Conservation (phyloP, 495 filamentous ascomycete species). For the Staphylotrichum longicolle region DNA sequence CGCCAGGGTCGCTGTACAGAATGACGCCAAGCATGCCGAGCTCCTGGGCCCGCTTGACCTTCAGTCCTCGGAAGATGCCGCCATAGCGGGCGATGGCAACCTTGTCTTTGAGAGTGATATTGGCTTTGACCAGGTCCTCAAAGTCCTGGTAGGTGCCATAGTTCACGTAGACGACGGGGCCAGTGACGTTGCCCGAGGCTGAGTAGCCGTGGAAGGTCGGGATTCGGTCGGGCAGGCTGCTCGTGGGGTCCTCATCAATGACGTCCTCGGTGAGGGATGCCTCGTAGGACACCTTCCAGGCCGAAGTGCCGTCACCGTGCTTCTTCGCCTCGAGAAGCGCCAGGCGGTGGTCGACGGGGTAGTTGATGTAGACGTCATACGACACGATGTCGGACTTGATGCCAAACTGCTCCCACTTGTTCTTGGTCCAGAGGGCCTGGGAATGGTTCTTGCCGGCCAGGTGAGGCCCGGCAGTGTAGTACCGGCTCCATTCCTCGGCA, state of each 20-base stretch:
- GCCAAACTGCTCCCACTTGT: slow-evolving; percentile 83
- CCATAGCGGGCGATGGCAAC: slow-evolving; percentile 88
- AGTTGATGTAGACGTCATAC: slow-evolving; percentile 92
- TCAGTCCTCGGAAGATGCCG: slow-evolving; percentile 81
- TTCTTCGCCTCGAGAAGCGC: slow-evolving; percentile 71
- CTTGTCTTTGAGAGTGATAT: slow-evolving; percentile 75
- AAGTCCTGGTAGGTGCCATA: slow-evolving; percentile 85
- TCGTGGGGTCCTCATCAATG: slow-evolving; percentile 80
- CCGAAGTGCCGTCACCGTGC: slow-evolving; percentile 26
- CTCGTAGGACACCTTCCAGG: slow-evolving; percentile 69
- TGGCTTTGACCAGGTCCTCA: slow-evolving; percentile 74
- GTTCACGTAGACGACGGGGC: slow-evolving; percentile 74
- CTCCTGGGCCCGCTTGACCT: slow-evolving; percentile 89
- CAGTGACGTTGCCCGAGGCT: slow-evolving; percentile 86
- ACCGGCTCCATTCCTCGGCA: slow-evolving; percentile 78
- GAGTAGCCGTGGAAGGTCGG: slow-evolving; percentile 97
- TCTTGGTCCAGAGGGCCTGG: slow-evolving; percentile 82
- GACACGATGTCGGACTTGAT: slow-evolving; percentile 67
- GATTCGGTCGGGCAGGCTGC: slow-evolving; percentile 65
- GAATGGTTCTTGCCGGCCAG: slow-evolving; percentile 84
- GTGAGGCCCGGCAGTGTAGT: slow-evolving; percentile 88
- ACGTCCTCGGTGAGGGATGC: slow-evolving; percentile 82
- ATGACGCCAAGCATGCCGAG: slow-evolving; percentile 85
- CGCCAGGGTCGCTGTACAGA: slow-evolving; percentile 84
- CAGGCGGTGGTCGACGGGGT: slow-evolving; percentile 75